These are phyloP conservation scores for Tricholoma sp. DNA, from an alignment of 768 basidiomycete genomes.

Conservation along the genomic window DNA sequence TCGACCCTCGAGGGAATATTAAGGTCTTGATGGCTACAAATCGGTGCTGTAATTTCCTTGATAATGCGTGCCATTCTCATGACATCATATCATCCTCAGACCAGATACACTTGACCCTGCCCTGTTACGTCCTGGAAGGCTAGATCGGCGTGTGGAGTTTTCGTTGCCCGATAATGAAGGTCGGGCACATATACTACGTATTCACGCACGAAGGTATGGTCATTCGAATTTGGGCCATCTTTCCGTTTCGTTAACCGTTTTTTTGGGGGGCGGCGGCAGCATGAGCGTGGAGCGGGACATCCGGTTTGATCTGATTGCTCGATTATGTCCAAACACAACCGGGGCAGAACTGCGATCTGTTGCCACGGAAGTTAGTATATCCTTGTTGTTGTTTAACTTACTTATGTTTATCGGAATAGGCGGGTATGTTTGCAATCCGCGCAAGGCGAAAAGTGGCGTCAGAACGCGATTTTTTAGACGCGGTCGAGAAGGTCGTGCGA, in stretches of 20 bases:
- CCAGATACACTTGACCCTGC: conserved; percentile 99
- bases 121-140: conserved; percentile 87
- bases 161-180: conserved; percentile 93
- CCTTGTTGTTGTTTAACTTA: neutral
- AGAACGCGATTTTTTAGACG: conserved; percentile 95
- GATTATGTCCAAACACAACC: conserved; percentile 95
- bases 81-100: conserved; percentile 34
- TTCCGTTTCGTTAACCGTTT: neutral
- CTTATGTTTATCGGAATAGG: conserved; percentile 37
- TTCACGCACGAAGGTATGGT: conserved; percentile 81
- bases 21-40: conserved; percentile 99
- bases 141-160: conserved; percentile 98
- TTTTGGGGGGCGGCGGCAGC: conserved; percentile 35
- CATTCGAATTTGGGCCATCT: conserved; percentile 19
- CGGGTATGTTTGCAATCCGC: conserved; percentile 99
- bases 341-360: conserved; percentile 98
- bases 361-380: conserved; percentile 75
- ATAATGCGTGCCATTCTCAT: neutral
- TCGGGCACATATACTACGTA: conserved; percentile 92
- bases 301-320: conserved; percentile 94
- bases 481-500: conserved; percentile 97
- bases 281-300: conserved; percentile 98
- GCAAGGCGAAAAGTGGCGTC: conserved; percentile 94
- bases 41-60: conserved; percentile 45
- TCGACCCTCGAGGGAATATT: conserved; percentile 98